A percentile compares a stretch with the other conserved stretches of the same genome.
These are phyloP conservation scores for Ulmus americana DNA, from an alignment of 331 rosid species.

Conservation along the genomic window DNA sequence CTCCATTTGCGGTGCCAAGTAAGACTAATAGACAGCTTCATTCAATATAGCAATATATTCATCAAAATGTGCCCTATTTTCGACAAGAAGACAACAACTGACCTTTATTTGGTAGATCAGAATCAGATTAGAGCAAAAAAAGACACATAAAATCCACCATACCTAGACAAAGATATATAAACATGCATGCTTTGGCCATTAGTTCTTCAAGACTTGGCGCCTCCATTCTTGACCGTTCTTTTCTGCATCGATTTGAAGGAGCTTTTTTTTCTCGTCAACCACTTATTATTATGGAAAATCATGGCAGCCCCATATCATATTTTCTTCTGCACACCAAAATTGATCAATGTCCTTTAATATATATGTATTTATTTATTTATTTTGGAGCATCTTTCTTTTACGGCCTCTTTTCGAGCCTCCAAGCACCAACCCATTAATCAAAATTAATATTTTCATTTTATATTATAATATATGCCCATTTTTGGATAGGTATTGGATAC, in stretches of 20 bases:
- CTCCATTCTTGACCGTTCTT: slow-evolving; percentile 4
- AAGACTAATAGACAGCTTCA: not conserved
- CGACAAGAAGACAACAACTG: not conserved
- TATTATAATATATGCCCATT: no score
- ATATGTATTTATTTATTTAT: no score
- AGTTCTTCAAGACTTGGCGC: not conserved
- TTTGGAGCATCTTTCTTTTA: not conserved
- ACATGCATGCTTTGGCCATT: not conserved
- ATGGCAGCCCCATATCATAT: not conserved
- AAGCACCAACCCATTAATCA: no score
- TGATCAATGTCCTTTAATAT: not conserved
- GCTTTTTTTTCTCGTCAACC: not conserved
- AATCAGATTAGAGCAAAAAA: not conserved
- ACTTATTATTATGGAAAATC: not conserved
- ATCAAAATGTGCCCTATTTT: not conserved
- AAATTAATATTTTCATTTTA: no score
- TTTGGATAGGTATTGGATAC: no score
- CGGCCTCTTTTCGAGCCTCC: no score
- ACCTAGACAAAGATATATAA: no score
- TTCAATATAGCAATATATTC: not conserved
- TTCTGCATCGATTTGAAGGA: no score
- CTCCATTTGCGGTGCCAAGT: not conserved
- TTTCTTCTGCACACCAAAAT: not conserved
- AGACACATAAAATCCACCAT: slow-evolving; percentile 2
- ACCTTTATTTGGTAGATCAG: not conserved